phyloP scores from a whole-genome alignment of 2,329 filamentous ascomycete genomes.

The Zymoseptoria crescenta region DNA sequence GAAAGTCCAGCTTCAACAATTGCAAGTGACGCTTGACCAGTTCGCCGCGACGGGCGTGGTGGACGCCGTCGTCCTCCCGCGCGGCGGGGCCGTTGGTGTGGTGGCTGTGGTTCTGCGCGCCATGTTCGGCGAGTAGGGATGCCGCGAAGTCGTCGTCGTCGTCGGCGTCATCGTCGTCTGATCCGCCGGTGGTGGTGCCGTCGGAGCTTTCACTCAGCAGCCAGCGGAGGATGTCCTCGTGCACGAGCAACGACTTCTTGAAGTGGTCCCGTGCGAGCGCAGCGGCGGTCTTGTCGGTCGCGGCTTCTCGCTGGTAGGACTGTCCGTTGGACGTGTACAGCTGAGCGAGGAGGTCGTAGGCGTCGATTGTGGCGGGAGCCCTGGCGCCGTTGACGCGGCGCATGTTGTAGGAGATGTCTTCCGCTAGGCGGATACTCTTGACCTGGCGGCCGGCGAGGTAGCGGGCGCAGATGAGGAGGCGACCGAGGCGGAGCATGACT shows the following conservation, averaged over 20 bases:
- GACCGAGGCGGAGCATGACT: constrained; percentile 46
- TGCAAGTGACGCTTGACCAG: constrained; percentile 32
- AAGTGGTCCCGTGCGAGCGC: constrained; percentile 32
- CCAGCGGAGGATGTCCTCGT: constrained; percentile 26
- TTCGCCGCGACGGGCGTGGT: constrained; percentile 21
- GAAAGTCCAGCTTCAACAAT: constrained; percentile 33
- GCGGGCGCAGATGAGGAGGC: constrained; percentile 45
- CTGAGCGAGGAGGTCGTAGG: constrained; percentile 43
- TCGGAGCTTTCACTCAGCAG: constrained; percentile 20
- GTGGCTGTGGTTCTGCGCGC: constrained; percentile 24
- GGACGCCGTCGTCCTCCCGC: constrained; percentile 7
- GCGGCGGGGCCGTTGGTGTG: constrained; percentile 18
- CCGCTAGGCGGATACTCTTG: constrained; percentile 41
- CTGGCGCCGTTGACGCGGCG: constrained; percentile 45
- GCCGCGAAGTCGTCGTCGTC: constrained; percentile 34
- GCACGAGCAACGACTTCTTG: constrained; percentile 32
- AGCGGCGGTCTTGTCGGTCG: constrained; percentile 28
- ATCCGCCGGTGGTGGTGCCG: constrained; percentile 25
- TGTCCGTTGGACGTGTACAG: constrained; percentile 40
- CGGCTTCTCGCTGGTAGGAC: constrained; percentile 31
- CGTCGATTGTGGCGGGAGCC: constrained; percentile 42
- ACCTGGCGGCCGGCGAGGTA: constrained; percentile 42
- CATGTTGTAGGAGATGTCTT: constrained; percentile 50
- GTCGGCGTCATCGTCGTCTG: constrained; percentile 33
- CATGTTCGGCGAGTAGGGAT: constrained; percentile 30